Evolutionary conservation across 2,329 filamentous ascomycete genomes (phyloP).

Genomic region (Fusarium annulatum): DNA sequence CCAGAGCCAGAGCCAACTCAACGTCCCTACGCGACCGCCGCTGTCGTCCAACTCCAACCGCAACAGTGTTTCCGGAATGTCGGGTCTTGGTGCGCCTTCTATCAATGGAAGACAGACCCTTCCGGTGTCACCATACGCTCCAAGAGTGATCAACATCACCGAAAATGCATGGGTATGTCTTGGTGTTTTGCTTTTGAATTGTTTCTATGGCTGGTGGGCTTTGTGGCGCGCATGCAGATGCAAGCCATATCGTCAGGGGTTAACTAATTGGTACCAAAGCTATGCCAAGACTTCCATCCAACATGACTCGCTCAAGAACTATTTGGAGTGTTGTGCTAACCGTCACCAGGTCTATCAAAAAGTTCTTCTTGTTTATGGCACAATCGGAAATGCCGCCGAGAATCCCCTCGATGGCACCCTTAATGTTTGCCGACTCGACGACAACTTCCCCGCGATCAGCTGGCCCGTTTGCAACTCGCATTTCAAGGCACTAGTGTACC

Average conservation of each 20-base stretch:
- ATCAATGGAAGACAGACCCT: slow-evolving; percentile 65
- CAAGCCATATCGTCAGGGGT: slow-evolving; percentile 27
- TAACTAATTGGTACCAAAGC: slow-evolving; percentile 10
- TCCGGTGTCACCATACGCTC: slow-evolving; percentile 82
- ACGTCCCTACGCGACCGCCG: slow-evolving; percentile 50
- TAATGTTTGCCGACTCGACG: slow-evolving; percentile 83
- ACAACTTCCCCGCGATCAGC: slow-evolving; percentile 81
- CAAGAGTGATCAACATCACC: slow-evolving; percentile 79
- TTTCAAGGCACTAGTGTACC: slow-evolving; percentile 91
- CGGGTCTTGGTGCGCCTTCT: slow-evolving; percentile 67
- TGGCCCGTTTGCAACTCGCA: slow-evolving; percentile 92
- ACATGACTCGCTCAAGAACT: not conserved
- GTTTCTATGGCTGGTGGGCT: slow-evolving; percentile 17
- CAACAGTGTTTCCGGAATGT: slow-evolving; percentile 73
- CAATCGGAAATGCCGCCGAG: slow-evolving; percentile 77
- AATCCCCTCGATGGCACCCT: slow-evolving; percentile 81
- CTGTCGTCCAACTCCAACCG: slow-evolving; percentile 62
- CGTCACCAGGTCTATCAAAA: slow-evolving; percentile 85
- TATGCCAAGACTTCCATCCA: slow-evolving; percentile 14
- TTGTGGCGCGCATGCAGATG: slow-evolving; percentile 16
- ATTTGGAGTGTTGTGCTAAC: slow-evolving; percentile 38
- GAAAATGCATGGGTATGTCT: slow-evolving; percentile 85
- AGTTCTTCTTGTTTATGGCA: slow-evolving; percentile 82
- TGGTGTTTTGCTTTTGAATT: slow-evolving; percentile 27
- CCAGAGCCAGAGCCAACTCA: slow-evolving; percentile 41